Evolutionary conservation across 768 basidiomycete genomes (phyloP).

Genomic region (Chlorophyllum brunneum): DNA sequence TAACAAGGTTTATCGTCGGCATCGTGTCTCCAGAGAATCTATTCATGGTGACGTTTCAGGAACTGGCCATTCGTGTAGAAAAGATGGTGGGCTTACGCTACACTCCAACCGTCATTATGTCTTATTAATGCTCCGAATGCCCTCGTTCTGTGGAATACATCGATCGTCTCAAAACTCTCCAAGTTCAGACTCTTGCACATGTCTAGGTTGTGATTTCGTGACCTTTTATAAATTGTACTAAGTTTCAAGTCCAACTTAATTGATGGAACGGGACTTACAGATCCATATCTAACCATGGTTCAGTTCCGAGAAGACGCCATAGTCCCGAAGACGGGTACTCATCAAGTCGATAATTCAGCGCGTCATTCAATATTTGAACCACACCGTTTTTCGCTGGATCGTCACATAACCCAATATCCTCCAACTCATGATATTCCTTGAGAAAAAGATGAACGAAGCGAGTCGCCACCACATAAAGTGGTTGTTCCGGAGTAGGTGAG

Average conservation of each 20-base stretch:
- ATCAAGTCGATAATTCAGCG: constrained; percentile 43
- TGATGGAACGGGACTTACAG: constrained; percentile 22
- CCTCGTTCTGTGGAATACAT: constrained; percentile 69
- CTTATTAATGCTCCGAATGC: constrained; percentile 71
- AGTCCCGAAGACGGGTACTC: constrained; percentile 32
- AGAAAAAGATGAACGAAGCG: constrained; percentile 61
- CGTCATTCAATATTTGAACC: constrained; percentile 48
- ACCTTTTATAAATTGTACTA: constrained; percentile 28
- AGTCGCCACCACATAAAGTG: constrained; percentile 70
- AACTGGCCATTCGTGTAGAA: constrained; percentile 15
- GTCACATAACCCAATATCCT: constrained; percentile 61
- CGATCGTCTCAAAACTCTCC: constrained; percentile 57
- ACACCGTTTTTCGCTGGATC: constrained; percentile 35
- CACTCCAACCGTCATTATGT: constrained; percentile 71
- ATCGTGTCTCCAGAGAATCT: constrained; percentile 93
- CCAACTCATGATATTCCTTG: constrained; percentile 66
- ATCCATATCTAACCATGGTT: constrained; percentile 40
- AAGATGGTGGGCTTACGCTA: constrained; percentile 48
- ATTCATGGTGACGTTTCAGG: constrained; percentile 29
- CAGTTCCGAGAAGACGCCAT: constrained; percentile 41
- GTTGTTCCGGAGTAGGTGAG: constrained; percentile 51
- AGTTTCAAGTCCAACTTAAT: background rate
- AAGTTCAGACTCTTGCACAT: constrained; percentile 56
- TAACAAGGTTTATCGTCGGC: constrained; percentile 65
- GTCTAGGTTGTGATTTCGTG: constrained; percentile 32